phyloP scores from a whole-genome alignment of 1,284 basidiomycete genomes.

The Rhodotorula sp. region DNA sequence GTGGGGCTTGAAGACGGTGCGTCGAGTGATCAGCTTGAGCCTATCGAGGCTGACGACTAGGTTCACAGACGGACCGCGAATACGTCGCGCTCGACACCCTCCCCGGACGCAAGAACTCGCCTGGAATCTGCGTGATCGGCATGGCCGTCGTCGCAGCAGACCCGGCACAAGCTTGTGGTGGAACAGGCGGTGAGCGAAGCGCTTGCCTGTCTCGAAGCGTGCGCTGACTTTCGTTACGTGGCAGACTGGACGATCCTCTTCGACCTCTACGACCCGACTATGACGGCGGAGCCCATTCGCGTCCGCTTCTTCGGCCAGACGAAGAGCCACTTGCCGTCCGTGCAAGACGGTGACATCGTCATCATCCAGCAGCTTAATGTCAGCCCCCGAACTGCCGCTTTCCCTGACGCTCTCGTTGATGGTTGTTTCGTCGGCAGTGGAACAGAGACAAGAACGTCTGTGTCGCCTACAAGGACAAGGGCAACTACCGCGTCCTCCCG shows the following conservation, averaged over 20 bases:
- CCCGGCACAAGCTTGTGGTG: not conserved
- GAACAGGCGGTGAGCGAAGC: not conserved
- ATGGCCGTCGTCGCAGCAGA: not conserved
- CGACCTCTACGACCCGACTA: constrained; percentile 19
- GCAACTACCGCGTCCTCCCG: constrained; percentile 13
- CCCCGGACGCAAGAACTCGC: not conserved
- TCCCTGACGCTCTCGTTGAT: not conserved
- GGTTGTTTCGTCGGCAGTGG: not conserved
- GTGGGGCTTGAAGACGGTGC: not conserved
- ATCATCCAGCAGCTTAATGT: constrained; percentile 20
- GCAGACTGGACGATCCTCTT: not conserved
- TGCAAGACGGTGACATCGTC: constrained; percentile 22
- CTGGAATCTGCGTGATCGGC: constrained; percentile 7
- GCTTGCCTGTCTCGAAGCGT: no score
- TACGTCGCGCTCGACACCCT: not conserved
- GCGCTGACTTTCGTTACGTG: no score
- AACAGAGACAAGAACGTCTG: constrained; percentile 3
- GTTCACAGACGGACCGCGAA: not conserved
- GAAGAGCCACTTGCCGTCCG: not conserved
- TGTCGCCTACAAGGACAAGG: not conserved
- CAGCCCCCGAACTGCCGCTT: not conserved
- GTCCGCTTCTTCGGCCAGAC: not conserved
- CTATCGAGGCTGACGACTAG: not conserved
- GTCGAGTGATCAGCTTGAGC: not conserved
- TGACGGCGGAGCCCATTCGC: not conserved